These are phyloP conservation scores for Madurella mycetomatis DNA, from an alignment of 2,329 filamentous ascomycete genomes.

Conservation along the genomic window DNA sequence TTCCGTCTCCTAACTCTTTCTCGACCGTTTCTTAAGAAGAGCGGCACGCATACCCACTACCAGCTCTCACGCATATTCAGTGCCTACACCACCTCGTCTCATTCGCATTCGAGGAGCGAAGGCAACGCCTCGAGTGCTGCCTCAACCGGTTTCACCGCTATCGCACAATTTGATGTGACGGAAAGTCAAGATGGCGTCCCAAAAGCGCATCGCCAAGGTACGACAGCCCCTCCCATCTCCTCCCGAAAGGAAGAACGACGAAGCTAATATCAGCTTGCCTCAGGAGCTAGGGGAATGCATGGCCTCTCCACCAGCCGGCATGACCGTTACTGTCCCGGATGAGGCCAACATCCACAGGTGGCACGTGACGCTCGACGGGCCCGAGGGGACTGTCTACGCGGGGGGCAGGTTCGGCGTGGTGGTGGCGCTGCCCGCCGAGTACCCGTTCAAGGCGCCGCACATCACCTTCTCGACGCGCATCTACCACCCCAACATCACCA, in stretches of 20 bases:
- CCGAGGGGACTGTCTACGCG: slow-evolving; percentile 44
- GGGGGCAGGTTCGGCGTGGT: slow-evolving; percentile 71
- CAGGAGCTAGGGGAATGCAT: slow-evolving; percentile 54
- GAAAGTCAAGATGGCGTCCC: slow-evolving; percentile 19
- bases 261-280: not conserved
- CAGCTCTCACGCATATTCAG: no score
- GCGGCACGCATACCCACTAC: no score
- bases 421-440: slow-evolving; percentile 70
- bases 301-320: slow-evolving; percentile 43
- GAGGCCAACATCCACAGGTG: slow-evolving; percentile 49
- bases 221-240: not conserved
- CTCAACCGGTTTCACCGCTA: no score
- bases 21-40: no score
- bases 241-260: not conserved
- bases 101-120: no score
- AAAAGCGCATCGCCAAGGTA: slow-evolving; percentile 24
- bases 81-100: no score
- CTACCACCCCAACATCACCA: slow-evolving; percentile 93
- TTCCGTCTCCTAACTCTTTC: not conserved
- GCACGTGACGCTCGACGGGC: slow-evolving; percentile 46
- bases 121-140: no score
- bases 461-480: slow-evolving; percentile 82
- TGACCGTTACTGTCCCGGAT: slow-evolving; percentile 42
- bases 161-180: no score
- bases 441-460: slow-evolving; percentile 83